These are phyloP conservation scores for Sporisorium iseilematis-ciliati DNA, from an alignment of 1,284 basidiomycete species.

Conservation along the genomic window DNA sequence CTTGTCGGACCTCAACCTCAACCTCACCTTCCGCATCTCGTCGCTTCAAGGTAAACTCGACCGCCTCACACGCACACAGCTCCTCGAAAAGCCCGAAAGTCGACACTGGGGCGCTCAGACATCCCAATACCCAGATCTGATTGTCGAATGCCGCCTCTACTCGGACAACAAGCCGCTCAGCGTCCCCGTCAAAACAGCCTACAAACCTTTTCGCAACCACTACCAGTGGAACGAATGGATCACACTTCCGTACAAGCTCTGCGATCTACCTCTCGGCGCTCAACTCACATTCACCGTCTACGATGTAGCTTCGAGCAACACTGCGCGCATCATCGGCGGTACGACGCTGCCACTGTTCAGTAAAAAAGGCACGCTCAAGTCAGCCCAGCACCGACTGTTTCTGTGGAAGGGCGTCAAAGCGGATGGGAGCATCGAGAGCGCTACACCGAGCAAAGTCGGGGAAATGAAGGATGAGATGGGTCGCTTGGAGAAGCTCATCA, in stretches of 20 bases:
- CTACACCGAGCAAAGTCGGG: constrained; percentile 76
- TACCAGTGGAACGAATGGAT: constrained; percentile 90
- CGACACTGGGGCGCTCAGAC: constrained; percentile 53
- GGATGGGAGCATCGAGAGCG: constrained; percentile 83
- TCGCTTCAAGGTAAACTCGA: constrained; percentile 60
- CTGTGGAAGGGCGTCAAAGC: constrained; percentile 86
- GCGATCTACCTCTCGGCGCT: constrained; percentile 86
- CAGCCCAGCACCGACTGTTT: constrained; percentile 80
- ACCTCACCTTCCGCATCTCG: constrained; percentile 54
- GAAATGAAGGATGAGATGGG: constrained; percentile 85
- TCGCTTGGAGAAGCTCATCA: constrained; percentile 92
- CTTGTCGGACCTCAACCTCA: constrained; percentile 55
- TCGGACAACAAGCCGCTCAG: constrained; percentile 93
- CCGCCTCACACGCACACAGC: constrained; percentile 38
- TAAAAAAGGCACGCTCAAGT: constrained; percentile 88
- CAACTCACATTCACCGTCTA: constrained; percentile 94
- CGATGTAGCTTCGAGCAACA: constrained; percentile 79
- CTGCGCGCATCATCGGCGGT: constrained; percentile 81
- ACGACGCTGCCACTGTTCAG: constrained; percentile 90
- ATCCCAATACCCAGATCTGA: constrained; percentile 83
- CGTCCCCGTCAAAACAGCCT: constrained; percentile 88
- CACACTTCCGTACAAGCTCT: constrained; percentile 87
- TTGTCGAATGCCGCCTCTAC: constrained; percentile 88
- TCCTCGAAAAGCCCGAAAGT: constrained; percentile 44
- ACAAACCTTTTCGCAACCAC: constrained; percentile 79